Evolutionary conservation across 2,329 filamentous ascomycete genomes (phyloP), one percentile per base, ranked within the genome.

Genomic region (Ambrosiella xylebori): DNA sequence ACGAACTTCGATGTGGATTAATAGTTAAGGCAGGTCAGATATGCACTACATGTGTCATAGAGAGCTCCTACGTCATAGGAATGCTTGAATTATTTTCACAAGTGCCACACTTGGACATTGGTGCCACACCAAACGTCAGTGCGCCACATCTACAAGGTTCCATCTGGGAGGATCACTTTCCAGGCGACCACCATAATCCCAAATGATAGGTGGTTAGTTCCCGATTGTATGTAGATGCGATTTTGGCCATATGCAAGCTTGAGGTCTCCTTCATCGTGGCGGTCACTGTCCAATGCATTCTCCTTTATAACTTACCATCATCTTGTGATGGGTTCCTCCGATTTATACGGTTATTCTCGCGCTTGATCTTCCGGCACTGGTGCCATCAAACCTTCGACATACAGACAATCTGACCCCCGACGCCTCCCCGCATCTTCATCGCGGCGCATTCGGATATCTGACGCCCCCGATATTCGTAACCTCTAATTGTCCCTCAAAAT

Each of bases 171-270:
- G 11, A 17, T 41, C 9, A 19, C 13, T 17, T 41, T 9, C 38
- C 35, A 54, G 52, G 52, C 38, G 8, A 38, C 52, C 27, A 41
- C n/a, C n/a, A 54, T 19, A 15, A 35, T 13, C 13, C 13, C 38
- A 41, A 27, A 41, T 54, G 52, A 54, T 41, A 54, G 37, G 52
- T 54, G 52, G 52, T 54, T 54, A 41, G 37, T 54, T 54, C 38
- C 37, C 39, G 15, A 54, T 54, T 47, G 12, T n/a, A 19, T 15
- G 27, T 27, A 27, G 27, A 27, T 27, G 27, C 27, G 27, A 27
- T 47, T 17, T 17, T 17, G 44, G 19, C 44, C 44, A 27, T 27
- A 27, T 27, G 27, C 27, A 27, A 27, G 4, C 27, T 27, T 27
- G 27, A 27, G 27, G 27, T 27, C 27, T 27, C 27, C 27, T 27